Evolutionary conservation across 148 eudicot species (phyloP), one percentile per base, ranked within the genome.

Genomic region (Chenopodium quinoa): DNA sequence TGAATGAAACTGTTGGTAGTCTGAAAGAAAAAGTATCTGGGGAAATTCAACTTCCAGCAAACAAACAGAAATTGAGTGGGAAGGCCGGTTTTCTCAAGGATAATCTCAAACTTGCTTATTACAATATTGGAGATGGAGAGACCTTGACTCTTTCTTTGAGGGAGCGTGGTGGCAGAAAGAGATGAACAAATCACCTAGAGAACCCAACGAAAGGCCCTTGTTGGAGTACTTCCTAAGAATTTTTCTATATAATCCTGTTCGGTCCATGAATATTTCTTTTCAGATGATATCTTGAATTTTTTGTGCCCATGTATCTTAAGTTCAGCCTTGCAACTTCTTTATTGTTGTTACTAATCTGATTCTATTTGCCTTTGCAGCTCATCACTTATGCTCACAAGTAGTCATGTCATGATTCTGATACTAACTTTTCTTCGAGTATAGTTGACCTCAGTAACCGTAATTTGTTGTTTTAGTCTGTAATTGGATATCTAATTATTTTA

Each of bases 31-130:
- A 93, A 75, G 88, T 93, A 76, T 90, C 97, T 20, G 97, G 91
- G 66, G 97, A 91, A 86, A 84, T 91, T 40, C 97, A 93, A 89
- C 94, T 93, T 83, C 97, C 97, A 73, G 87, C 94, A 47, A 93
- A 93, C 88, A 93, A 91, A 69, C 97, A 93, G 86, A 93, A 91
- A 85, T 79, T 93, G 76, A 91, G 97, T 80, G 97, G 97, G 82
- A 93, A 93, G 85, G 92, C 97, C 62, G 97, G 97, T 44, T 93
- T 93, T 82, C 90, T 93, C 73, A 93, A 93, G 89, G 97, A 93
- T 83, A 93, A 93, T 78, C 86, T 91, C 34, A 90, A 93, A 4
- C 97, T 93, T 82, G 97, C 97, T 9, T 88, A 91, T 82, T 93
- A 93, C 87, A 93, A 93, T 84, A 78, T 91, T 71, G 90, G 84